Base-by-base conservation (phyloP, 2,329 filamentous ascomycete species). In the Trichophyton simii region DNA sequence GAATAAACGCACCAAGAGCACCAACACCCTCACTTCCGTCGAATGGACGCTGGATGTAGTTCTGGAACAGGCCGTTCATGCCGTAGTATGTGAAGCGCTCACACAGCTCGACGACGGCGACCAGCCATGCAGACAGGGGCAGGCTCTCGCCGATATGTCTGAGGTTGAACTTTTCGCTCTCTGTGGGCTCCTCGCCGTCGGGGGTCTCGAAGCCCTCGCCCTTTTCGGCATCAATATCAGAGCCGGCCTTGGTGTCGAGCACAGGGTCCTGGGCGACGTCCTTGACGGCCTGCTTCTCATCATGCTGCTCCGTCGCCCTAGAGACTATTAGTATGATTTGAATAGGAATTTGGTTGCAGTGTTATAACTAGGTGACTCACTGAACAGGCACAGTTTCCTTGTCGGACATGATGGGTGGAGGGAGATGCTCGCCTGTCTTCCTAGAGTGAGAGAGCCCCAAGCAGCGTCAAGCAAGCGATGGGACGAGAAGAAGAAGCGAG, bases 71-170 rank as follows among this genome's bases (percentile, higher is more conserved):
- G 61, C 80, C 80, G 57, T 76, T 76, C 61, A 79, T 75, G 64
- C 80, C 80, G 64, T 82, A 83, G 74, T 80, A 83, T 62, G 81
- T 79, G 73, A 84, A 84, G 60, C 82, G 80, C 69, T 84, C 82
- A 63, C 76, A 75, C 58, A 83, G 71, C 67, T 83, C 82, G 54
- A 84, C 80, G 15, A 81, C 65, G 34, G 81, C 81, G 36, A 84
- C 80, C 59, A 83, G 73, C 73, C 79, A 83, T 59, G 81, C 81
- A 0, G 80, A 81, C 38, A 77, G 64, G 11, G 82, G 82, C 57
- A 83, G 72, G 63, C 77, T 79, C 70, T 83, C 81, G 44, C 79
- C 79, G 36, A 83, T 66, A 65, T 81, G 80, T 57, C 78, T 79
- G 59, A 83, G 71, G 3, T 74, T 76, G 25, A 66, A 70, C 70